phyloP scores from a whole-genome alignment of 1,284 basidiomycete species.

The Takashimella tepidaria region DNA sequence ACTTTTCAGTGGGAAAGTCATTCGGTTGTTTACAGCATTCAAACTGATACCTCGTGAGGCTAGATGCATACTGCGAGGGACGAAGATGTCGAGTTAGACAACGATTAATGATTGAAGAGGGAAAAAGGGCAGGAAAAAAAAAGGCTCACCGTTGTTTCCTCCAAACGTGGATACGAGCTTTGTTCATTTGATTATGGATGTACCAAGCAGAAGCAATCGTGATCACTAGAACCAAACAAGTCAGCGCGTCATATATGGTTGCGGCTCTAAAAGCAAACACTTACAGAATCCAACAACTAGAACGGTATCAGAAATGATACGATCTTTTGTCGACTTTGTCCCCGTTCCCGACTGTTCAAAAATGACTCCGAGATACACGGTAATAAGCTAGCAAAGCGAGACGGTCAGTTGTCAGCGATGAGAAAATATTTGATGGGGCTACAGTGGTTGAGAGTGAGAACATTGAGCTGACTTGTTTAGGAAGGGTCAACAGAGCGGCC shows the following conservation, averaged over 20 bases:
- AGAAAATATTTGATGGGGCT: not conserved
- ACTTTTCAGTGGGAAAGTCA: slow-evolving; percentile 6
- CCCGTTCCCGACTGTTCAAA: slow-evolving; percentile 40
- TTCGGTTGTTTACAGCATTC: not conserved
- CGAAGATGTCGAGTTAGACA: no score
- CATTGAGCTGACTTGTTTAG: slow-evolving; percentile 53
- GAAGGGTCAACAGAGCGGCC: slow-evolving; percentile 67
- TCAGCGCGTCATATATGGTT: slow-evolving; percentile 6
- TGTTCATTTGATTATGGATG: slow-evolving; percentile 68
- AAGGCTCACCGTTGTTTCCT: slow-evolving; percentile 61
- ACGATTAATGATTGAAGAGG: slow-evolving; percentile 4
- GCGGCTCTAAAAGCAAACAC: not conserved
- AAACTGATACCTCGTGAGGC: not conserved
- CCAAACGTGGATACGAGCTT: slow-evolving; percentile 67
- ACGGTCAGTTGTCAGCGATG: not conserved
- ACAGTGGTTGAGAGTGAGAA: slow-evolving; percentile 25
- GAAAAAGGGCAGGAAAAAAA: slow-evolving; percentile 6
- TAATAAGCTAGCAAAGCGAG: slow-evolving; percentile 52
- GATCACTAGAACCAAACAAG: slow-evolving; percentile 50
- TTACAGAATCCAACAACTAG: slow-evolving; percentile 55
- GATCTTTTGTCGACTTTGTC: slow-evolving; percentile 49
- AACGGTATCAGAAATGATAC: slow-evolving; percentile 57
- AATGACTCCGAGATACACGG: slow-evolving; percentile 68
- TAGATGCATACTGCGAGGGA: not conserved
- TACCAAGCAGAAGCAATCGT: slow-evolving; percentile 79